Evolutionary conservation across 192 early-diverging fungal species (phyloP).

Genomic region (Umbelopsis isabellina): DNA sequence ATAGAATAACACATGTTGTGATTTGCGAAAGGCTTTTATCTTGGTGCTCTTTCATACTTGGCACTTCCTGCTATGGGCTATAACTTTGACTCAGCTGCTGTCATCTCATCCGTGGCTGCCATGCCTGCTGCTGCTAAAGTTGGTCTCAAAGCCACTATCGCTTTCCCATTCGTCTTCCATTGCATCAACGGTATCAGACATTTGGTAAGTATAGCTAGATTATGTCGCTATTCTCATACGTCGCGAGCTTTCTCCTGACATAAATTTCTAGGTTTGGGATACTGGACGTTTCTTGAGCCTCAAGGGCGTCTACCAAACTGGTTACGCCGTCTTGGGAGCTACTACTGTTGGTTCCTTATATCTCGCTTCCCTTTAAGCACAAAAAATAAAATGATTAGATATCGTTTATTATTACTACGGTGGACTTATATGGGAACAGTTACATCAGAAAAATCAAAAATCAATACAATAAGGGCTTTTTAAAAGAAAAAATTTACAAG

Average conservation of each 20-base stretch:
- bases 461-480: background rate
- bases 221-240: background rate
- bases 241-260: background rate
- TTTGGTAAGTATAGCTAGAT: constrained; percentile 57
- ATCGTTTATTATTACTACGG: background rate
- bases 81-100: constrained; percentile 66
- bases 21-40: constrained; percentile 58
- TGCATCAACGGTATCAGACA: constrained; percentile 86
- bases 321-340: constrained; percentile 71
- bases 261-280: constrained; percentile 75
- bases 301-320: constrained; percentile 82
- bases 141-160: constrained; percentile 72
- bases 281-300: constrained; percentile 67
- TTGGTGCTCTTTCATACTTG: constrained; percentile 70
- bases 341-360: constrained; percentile 34
- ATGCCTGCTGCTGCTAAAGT: constrained; percentile 69
- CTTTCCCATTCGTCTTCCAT: constrained; percentile 81
- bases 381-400: constrained; percentile 17
- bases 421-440: background rate
- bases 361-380: constrained; percentile 36
- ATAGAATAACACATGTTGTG: background rate
- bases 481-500: background rate
- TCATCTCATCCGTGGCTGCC: constrained; percentile 67
- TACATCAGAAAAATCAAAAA: constrained; percentile 1
- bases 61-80: constrained; percentile 62